Conservation (phyloP, 495 filamentous ascomycete species). For the Neurospora sp. region DNA sequence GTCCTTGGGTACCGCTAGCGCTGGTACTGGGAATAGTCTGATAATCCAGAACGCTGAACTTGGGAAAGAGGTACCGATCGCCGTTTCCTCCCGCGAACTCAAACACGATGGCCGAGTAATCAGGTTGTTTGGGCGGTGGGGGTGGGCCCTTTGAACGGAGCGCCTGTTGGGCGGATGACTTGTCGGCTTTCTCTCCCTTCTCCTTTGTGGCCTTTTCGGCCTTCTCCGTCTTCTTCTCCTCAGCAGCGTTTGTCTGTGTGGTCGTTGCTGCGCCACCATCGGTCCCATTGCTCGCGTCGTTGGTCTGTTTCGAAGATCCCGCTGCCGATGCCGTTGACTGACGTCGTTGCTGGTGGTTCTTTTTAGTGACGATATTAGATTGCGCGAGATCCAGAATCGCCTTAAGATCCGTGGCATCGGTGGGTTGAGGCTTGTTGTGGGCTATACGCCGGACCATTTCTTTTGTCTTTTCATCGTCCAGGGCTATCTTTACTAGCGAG, state of each 20-base stretch:
- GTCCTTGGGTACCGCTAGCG: neutral
- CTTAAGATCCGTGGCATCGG: constrained; percentile 37
- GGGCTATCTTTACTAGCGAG: constrained; percentile 30
- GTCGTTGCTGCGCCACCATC: constrained; percentile 20
- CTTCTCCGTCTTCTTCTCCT: neutral
- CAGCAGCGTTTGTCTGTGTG: constrained; percentile 8
- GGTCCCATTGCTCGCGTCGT: constrained; percentile 11
- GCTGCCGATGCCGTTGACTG: constrained; percentile 9
- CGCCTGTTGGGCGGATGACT: constrained; percentile 24
- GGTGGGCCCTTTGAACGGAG: constrained; percentile 44
- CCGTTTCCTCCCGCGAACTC: constrained; percentile 75
- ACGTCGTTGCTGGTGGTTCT: constrained; percentile 13
- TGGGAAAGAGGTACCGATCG: constrained; percentile 85
- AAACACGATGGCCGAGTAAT: constrained; percentile 67
- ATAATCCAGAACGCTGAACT: constrained; percentile 73
- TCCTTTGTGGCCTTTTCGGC: neutral
- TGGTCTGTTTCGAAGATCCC: constrained; percentile 14
- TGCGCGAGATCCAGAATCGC: constrained; percentile 26
- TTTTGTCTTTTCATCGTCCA: constrained; percentile 29
- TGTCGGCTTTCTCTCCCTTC: neutral
- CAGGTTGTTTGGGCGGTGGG: constrained; percentile 41
- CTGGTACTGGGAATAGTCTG: constrained; percentile 23
- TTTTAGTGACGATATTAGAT: constrained; percentile 20
- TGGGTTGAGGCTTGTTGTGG: constrained; percentile 28
- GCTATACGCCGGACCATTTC: constrained; percentile 34